Evolutionary conservation across 2,329 filamentous ascomycete genomes (phyloP).

Genomic region (Botrytis squamosa): DNA sequence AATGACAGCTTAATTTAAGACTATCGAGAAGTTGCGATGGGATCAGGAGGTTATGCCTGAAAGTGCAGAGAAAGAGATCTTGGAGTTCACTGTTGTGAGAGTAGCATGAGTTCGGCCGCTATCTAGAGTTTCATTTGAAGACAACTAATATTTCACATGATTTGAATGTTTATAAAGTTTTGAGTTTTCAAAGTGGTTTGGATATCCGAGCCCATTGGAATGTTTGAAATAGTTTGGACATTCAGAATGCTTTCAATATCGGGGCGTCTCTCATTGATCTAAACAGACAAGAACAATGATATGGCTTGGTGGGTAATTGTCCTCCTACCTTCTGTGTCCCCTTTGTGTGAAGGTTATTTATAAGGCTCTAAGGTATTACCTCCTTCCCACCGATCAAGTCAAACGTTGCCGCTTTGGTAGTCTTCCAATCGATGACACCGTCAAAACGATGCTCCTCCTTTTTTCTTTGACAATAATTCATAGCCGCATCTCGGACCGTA

Average conservation of each 20-base stretch:
- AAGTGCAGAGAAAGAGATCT: neutral
- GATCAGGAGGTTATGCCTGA: conserved; percentile 1
- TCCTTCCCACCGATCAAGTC: conserved; percentile 22
- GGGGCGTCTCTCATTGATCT: neutral
- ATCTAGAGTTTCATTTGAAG: neutral
- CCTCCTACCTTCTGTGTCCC: neutral
- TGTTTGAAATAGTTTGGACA: neutral
- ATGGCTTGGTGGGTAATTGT: neutral
- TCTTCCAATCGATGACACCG: conserved; percentile 22
- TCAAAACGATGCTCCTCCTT: conserved; percentile 29
- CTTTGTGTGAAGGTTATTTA: neutral
- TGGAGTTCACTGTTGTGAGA: neutral
- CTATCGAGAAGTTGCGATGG: neutral
- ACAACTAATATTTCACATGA: neutral
- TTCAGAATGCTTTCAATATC: neutral
- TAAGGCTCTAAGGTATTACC: conserved; percentile 3
- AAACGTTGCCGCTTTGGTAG: conserved; percentile 21
- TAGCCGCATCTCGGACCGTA: conserved; percentile 40
- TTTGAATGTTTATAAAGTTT: neutral
- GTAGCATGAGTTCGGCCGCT: neutral
- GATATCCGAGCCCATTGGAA: too few species aligned
- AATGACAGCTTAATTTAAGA: neutral
- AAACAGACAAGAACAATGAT: neutral
- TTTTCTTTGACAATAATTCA: conserved; percentile 42
- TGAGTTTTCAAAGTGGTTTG: accelerated